These are phyloP conservation scores for Trypanosoma melophagium DNA, from an alignment of 208 protist species.

Conservation along the genomic window DNA sequence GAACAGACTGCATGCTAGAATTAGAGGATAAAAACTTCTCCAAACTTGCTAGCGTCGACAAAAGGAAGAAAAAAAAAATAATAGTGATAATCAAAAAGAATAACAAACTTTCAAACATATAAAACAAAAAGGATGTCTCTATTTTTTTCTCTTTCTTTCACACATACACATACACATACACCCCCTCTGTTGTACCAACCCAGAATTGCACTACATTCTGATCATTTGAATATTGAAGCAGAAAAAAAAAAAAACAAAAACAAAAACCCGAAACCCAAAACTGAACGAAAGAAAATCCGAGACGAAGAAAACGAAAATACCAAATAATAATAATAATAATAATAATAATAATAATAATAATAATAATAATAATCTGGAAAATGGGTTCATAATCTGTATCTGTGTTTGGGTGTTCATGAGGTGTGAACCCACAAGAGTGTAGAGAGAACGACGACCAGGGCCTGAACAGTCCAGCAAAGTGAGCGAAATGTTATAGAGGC, in stretches of 20 bases:
- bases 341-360: conserved; percentile 15
- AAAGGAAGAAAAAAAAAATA: conserved; percentile 19
- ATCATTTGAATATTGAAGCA: neutral
- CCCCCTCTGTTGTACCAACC: no score
- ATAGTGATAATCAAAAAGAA: conserved; percentile 3
- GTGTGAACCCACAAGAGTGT: conserved; percentile 27
- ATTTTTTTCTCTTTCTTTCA: no score
- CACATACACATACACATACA: no score
- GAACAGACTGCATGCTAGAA: conserved; percentile 66
- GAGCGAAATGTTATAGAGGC: conserved; percentile 12
- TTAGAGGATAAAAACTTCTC: neutral
- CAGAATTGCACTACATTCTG: neutral
- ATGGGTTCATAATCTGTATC: neutral
- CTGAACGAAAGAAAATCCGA: neutral
- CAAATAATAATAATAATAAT: conserved; percentile 8
- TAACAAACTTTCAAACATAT: neutral
- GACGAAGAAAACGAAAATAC: conserved; percentile 24
- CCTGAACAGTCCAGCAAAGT: conserved; percentile 22
- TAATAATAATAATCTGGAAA: conserved; percentile 1
- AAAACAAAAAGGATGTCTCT: no score
- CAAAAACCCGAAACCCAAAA: neutral
- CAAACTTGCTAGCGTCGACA: conserved; percentile 1
- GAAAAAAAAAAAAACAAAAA: conserved; percentile 16
- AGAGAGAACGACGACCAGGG: conserved; percentile 11
- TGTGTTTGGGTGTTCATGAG: neutral